Evolutionary conservation across 345 rosid genomes (phyloP), one percentile per base, ranked within the genome.

Genomic region (Combretum micranthum): DNA sequence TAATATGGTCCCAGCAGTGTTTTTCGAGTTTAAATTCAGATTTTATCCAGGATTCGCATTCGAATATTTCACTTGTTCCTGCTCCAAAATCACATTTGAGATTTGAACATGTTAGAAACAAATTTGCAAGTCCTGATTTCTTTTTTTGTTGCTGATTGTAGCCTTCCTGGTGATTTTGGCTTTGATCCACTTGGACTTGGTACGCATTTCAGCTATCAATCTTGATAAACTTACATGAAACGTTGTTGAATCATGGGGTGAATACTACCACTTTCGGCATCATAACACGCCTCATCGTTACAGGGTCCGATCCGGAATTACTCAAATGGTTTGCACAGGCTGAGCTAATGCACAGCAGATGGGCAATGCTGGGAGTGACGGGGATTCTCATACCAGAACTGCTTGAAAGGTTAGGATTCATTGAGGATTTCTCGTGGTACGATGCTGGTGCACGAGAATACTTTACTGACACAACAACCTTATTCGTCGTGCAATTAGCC

Each of bases 261-360:
- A 17, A 44, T 54, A 17, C 20, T 54, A 4, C 0, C 39, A 32
- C 1, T 21, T 15, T 12, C 32, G 17, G 16, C 15, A 23, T 52
- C 26, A 47, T 19, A 16, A 25, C 51, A 23, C 37, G 52, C 14
- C 42, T 21, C 56, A n/a, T 47, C 22, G 37, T 37, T 56, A 44
- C 71, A 91, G 98, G 96, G 17, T 92, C 95, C 26, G 98, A 92
- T 60, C 95, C 93, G 20, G 93, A 88, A 50, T 60, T 57, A 13
- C 88, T 86, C 13, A 84, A 77, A 80, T 92, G 98, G 98, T 84
- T 86, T 57, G 95, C 96, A 17, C 98, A 92, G 75, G 98, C 93
- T 3, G 96, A 88, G 73, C 80, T 92, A 45, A 67, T 92, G 64
- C 98, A 86, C 18, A 72, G 85, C 26, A 76, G 98, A 61, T 92